Evolutionary conservation across 192 early-diverging fungal species (phyloP), one percentile per base, ranked within the genome.

Genomic region (Coemansia sp.): DNA sequence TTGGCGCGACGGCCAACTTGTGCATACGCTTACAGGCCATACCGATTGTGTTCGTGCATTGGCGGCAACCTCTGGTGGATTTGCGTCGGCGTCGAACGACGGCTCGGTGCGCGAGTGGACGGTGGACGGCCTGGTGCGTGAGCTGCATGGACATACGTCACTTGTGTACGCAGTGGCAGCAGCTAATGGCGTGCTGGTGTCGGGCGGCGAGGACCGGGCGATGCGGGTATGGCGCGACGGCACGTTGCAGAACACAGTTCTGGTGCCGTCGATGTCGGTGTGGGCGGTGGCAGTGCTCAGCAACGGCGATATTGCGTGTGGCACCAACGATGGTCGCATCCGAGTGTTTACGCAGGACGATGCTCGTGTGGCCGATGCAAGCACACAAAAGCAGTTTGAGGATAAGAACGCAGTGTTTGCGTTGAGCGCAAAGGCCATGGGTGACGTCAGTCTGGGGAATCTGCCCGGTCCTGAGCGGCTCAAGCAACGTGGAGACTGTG

Each of bases 161-260:
- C 98, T 95, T 84, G 88, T 99, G 3, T 99, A 99, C 75, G 77
- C 89, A 6, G 62, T 96, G 37, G 73, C 69, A 14, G 81, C 85
- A n/a, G 71, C 92, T n/a, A 74, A 85, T 32, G 82, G 84, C 3
- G 87, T 93, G 57, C 79, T 96, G 52, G 89, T 92, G 7, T 97
- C 94, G 1, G 84, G 90, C 41, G 98, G 95, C 58, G 98, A 99
- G 84, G 98, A 99, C 63, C 85, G 96, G 35, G 85, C 92, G 3
- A 84, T 94, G 10, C 84, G 89, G 16, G 82, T 95, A 5, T 99
- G 96, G 96, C 78, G 85, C 53, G 85, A 91, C 87, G 69, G 45
- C 56, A 59, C 87, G 87, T 57, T 82, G 81, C 19, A 32, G 10
- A 96, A 99, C 64, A 89, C 90, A 1, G 88, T 99, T 48, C 65